Evolutionary conservation across 345 rosid genomes (phyloP), one percentile per base, ranked within the genome.

Genomic region (Microthlaspi erraticum): DNA sequence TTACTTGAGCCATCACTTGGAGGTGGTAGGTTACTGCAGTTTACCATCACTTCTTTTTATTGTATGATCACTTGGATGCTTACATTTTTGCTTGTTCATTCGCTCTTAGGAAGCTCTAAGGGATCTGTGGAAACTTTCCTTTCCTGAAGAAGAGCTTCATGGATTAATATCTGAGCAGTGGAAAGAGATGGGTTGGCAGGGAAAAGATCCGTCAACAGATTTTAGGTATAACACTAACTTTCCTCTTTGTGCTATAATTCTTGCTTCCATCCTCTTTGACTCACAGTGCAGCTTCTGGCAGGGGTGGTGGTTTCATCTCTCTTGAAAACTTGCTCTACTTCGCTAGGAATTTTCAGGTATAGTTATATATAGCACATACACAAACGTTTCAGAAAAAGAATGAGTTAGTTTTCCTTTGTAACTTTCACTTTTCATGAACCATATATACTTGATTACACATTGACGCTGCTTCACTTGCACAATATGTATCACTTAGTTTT

Each of bases 181-280:
- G 99, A 95, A 95, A 82, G 97, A 90, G 86, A 95, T 95, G 99
- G 99, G 99, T 52, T 95, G 99, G 99, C 99, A 92, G 80, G 99
- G 99, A 50, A 95, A 92, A 84, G 99, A 95, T 78, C 99, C 99
- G 32, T 92, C 99, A 41, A 92, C 99, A 48, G 99, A 95, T 82
- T 95, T 95, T 85, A 84, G 99, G 99, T 92, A 70, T 31, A 29
- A 37, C 17, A 5, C 26, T 65, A 54, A 63, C 60, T 60, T 64
- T 64, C 39, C 62, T 10, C 1, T 26, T 19, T 55, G 42, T 60
- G 53, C 51, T 16, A n/a, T 4, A 59, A 32, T 34, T 60, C 18
- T 44, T 60, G 68, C 32, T 44, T 57, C 31, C 41, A 19, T 49
- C 32, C 16, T 48, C 66, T 41, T 72, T 72, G 57, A 77, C 77